Base-by-base conservation (phyloP, 2,329 filamentous ascomycete species). In the Aspergillus ochraceus region DNA sequence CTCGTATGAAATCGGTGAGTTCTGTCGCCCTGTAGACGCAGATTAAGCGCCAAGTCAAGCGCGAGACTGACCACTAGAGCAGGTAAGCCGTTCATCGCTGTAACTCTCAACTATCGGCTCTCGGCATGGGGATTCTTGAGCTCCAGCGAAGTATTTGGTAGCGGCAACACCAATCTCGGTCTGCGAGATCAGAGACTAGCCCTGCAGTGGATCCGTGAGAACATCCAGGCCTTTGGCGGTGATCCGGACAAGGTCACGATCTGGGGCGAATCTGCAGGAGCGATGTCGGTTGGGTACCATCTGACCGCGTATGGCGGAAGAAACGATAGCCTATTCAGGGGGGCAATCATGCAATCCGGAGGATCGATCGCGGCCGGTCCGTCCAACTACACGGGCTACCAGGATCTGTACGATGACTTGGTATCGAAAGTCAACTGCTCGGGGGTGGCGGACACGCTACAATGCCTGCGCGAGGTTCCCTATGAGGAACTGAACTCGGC, bases 391-490 rank as follows among this genome's bases (percentile, higher is more conserved):
- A 74, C 75, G 3, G 71, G 68, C 14, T 79, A 66, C 30, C 70
- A 71, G 55, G 58, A 83, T 0, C 76, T 86, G 4, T 92, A 90
- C 68, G 81, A 91, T 68, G 75, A 77, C 0, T 83, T 92, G 3
- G 84, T 88, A 6, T 67, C 73, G 2, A 77, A 79, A 29, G 86
- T 85, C 0, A 87, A 81, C 52, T 95, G 91, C 76, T 76, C 80
- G 1, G 71, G 78, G 4, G 76, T 81, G 1, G 68, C 73, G 1
- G 83, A 90, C 68, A 86, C 85, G 0, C 79, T 92, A 10, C 79
- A 81, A 12, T 92, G 90, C 70, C 83, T 96, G 11, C 86, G 90
- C 24, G 72, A 72, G 1, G 74, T 86, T 1, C 78, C 83, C 29
- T 90, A 88, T 70, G 77, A 83, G 5, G 81, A 76, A 1, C 85